A percentile compares a stretch with the other conserved stretches of the same genome.
phyloP scores from a whole-genome alignment of 495 filamentous ascomycete species.

The Trichocladium uniseriatum region DNA sequence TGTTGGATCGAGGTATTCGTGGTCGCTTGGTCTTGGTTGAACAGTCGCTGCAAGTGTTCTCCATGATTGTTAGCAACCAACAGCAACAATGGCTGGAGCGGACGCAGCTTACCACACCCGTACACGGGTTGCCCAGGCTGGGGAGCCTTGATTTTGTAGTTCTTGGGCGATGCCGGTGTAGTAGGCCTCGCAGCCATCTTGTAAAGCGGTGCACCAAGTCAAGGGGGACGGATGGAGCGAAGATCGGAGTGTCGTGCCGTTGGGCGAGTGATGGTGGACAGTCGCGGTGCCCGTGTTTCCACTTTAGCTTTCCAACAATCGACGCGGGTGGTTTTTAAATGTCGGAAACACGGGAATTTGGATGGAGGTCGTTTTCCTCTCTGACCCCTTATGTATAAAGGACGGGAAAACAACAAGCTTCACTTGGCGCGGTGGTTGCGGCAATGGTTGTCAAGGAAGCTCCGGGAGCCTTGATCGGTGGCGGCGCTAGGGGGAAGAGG shows the following conservation, averaged over 20 bases:
- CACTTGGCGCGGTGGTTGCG: not conserved
- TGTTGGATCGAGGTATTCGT: slow-evolving; percentile 44
- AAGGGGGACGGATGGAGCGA: not conserved
- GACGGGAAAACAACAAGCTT: not conserved
- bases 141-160: slow-evolving; percentile 42
- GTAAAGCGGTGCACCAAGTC: not conserved
- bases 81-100: not conserved
- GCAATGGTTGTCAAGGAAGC: not conserved
- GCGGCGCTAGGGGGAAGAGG: not conserved
- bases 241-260: not conserved
- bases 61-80: slow-evolving; percentile 15
- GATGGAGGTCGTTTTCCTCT: too few relatives aligned
- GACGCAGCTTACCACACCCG: slow-evolving; percentile 42
- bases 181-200: slow-evolving; percentile 37
- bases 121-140: slow-evolving; percentile 43
- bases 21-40: slow-evolving; percentile 39
- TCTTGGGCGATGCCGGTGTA: slow-evolving; percentile 46
- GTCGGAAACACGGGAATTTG: too few relatives aligned
- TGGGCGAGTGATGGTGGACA: not conserved
- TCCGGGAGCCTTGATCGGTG: not conserved
- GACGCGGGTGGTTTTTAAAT: too few relatives aligned
- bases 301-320: not conserved
- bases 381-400: too few relatives aligned
- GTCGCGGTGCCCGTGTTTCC: not conserved
- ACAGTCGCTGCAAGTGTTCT: slow-evolving; percentile 47